Evolutionary conservation across 139 green algal genomes (phyloP), one percentile per base, ranked within the genome.

Genomic region (Zygnema circumcarinatum): DNA sequence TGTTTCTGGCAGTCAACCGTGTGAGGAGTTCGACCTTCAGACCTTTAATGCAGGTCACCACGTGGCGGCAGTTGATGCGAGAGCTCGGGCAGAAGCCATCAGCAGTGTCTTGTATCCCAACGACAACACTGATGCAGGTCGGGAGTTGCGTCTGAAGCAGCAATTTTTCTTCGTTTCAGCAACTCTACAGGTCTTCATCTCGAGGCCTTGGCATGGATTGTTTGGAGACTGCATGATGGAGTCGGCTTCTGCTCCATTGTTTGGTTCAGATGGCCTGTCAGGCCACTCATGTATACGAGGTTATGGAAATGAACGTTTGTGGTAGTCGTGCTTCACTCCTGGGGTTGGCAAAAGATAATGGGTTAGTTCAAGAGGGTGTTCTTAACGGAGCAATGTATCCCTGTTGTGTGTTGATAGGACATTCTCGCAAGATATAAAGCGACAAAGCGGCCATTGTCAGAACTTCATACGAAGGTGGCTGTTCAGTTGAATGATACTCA

Each of bases 401-500:
- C n/a, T n/a, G n/a, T n/a, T n/a, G n/a, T n/a, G n/a, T n/a, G n/a
- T n/a, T n/a, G n/a, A n/a, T 79, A 90, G 87, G 87, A 91, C 82
- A 93, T 97, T 1, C 79, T 99, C 38, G 21, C 1, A 33, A 47
- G 67, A 56, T 88, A 73, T 92, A 94, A 94, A 76, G 94, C 96
- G 72, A 68, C 22, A 7, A 11, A 52, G 1, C 29, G 62, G 38
- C 72, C 83, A 33, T 62, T 90, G 33, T 36, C 72, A 39, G 22
- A 86, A 21, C 39, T 93, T 36, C 85, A 83, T 1, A 33, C 89
- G 20, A 85, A 91, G 36, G 95, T 96, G 47, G 94, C 94, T 22
- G 96, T 99, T 91, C 96, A 99, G 94, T 90, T 99, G 74, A 99
- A 99, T 94, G 96, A 99, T 94, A 99, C 96, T 3, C 96, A 99